Conservation (phyloP, 768 basidiomycete genomes). For the Lentinula lateritia region DNA sequence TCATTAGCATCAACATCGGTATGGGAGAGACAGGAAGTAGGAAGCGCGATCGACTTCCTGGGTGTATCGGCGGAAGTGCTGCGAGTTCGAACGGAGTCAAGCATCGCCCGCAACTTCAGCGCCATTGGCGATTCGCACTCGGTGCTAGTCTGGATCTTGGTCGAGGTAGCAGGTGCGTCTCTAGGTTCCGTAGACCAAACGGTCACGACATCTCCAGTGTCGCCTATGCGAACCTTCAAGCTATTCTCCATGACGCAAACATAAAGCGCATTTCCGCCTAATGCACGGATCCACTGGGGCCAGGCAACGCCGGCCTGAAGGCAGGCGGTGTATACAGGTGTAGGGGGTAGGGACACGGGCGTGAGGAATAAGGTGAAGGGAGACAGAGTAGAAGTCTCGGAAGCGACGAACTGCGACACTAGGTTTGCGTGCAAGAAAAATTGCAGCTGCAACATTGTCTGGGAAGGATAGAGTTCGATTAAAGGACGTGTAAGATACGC, state of each 20-base stretch:
- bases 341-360: neutral
- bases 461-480: neutral
- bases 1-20: neutral
- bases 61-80: neutral
- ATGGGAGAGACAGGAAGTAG: neutral
- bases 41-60: neutral
- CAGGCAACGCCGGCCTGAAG: neutral
- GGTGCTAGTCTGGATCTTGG: neutral
- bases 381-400: neutral
- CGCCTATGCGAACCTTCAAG: conserved; percentile 3
- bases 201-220: neutral
- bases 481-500: conserved; percentile 3
- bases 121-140: neutral
- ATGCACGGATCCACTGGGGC: conserved; percentile 1
- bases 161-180: neutral
- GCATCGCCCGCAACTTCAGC: neutral
- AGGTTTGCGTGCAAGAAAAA: conserved; percentile 1
- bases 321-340: conserved; percentile 5
- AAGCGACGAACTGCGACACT: neutral
- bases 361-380: conserved; percentile 3
- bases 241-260: conserved; percentile 1
- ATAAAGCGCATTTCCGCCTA: neutral
- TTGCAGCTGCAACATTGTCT: neutral
- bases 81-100: conserved; percentile 3
- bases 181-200: neutral